Evolutionary conservation across 1,139 yeast species (phyloP).

Genomic region (Pneumocystis murina): DNA sequence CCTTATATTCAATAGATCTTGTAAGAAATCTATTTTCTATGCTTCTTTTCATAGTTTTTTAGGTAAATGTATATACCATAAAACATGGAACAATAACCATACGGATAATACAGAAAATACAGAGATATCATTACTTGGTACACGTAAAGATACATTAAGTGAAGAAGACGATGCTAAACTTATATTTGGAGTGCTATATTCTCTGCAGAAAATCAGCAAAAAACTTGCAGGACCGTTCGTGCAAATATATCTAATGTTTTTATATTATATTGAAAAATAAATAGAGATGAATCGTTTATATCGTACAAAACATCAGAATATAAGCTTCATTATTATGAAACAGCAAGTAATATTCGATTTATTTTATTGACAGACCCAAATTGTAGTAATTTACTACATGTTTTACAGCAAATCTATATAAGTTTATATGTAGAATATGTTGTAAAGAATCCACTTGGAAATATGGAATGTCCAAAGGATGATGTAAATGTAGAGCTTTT

Average conservation of each 20-base stretch:
- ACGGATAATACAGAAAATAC: background rate
- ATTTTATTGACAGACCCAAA: slow-evolving; percentile 56
- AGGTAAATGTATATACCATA: slow-evolving; percentile 51
- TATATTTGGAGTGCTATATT: slow-evolving; percentile 73
- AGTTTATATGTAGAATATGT: slow-evolving; percentile 54
- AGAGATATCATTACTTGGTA: slow-evolving; percentile 3
- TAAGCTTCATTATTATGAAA: slow-evolving; percentile 65
- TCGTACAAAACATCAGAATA: slow-evolving; percentile 60
- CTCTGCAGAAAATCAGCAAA: slow-evolving; percentile 58
- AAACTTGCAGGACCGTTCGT: slow-evolving; percentile 34
- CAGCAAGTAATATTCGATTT: slow-evolving; percentile 64
- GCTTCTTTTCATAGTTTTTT: background rate
- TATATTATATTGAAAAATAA: slow-evolving; percentile 13
- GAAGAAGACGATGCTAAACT: slow-evolving; percentile 34
- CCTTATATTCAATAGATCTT: slow-evolving; percentile 80
- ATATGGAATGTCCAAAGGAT: background rate
- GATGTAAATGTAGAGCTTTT: background rate
- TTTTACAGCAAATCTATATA: slow-evolving; percentile 52
- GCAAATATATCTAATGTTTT: too few relatives aligned
- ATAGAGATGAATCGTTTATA: slow-evolving; percentile 37
- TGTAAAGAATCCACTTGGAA: slow-evolving; percentile 35
- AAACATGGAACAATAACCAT: slow-evolving; percentile 37
- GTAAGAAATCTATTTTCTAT: slow-evolving; percentile 25
- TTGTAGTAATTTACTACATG: slow-evolving; percentile 42
- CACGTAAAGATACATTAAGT: background rate